Evolutionary conservation across 2,329 filamentous ascomycete genomes (phyloP), one percentile per base, ranked within the genome.

Genomic region (Xylaria polymorpha): DNA sequence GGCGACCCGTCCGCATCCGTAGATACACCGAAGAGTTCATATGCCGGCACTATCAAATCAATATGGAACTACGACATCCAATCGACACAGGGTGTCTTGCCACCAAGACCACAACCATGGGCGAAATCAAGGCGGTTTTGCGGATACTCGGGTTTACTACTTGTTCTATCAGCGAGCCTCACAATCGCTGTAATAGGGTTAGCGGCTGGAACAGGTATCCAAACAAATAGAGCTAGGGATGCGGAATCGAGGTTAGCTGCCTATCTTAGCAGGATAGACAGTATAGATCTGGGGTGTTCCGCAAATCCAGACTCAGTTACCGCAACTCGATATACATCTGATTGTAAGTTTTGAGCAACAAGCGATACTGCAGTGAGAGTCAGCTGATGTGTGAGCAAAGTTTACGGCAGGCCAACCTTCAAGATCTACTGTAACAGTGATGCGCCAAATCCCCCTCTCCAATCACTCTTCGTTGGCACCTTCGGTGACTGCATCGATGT

Each of bases 401-500:
- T 83, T 60, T 80, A 80, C 51, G 73, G 77, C 41, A 77, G 75
- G 32, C 68, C 75, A 12, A 79, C 74, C 3, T 85, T 80, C 74
- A 81, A 76, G 35, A 80, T 84, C 62, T 81, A 80, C 74, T 85
- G 83, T 79, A 83, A 84, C 69, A 77, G 74, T 35, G 81, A 85
- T 69, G 77, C 83, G 4, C 75, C 79, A 3, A 79, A 79, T 55
- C 20, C 67, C 0, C 80, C 81, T 0, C 66, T 85, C 2, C 75
- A 80, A 64, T 80, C 80, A 0, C 74, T 85, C 8, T 85, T 85
- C 72, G 79, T 81, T 6, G 76, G 79, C 59, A 78, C 80, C 71
- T 83, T 85, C 56, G 75, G 80, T 73, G 79, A 79, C 35, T 85
- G 84, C 76, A 84, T 85, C 73, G 83, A 85, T 70, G 51, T 56